phyloP scores from a whole-genome alignment of 2,329 filamentous ascomycete species.

The Sphaerulina musiva region DNA sequence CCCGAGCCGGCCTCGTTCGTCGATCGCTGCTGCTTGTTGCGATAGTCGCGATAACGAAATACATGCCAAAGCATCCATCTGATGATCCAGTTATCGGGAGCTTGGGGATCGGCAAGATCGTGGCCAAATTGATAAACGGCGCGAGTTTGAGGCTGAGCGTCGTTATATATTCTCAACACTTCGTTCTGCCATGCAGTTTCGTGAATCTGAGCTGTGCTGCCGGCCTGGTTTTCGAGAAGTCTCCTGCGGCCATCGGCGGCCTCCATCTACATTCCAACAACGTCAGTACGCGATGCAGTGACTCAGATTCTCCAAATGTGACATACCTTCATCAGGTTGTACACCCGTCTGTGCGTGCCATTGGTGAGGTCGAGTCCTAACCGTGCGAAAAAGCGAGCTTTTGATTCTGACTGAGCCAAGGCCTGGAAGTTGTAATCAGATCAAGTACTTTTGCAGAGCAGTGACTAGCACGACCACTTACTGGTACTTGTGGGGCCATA shows the following conservation, averaged over 20 bases:
- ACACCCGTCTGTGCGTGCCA: constrained; percentile 30
- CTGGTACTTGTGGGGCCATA: constrained; percentile 13
- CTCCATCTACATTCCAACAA: constrained; percentile 33
- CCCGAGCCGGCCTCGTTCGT: constrained; percentile 2
- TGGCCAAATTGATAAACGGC: constrained; percentile 38
- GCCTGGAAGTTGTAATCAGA: constrained; percentile 3
- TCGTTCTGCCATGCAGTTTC: constrained; percentile 41
- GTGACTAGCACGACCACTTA: background rate
- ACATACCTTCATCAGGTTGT: constrained; percentile 39
- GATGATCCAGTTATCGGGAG: constrained; percentile 45
- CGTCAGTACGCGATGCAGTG: background rate
- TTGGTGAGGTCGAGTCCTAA: constrained; percentile 37
- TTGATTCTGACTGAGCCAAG: constrained; percentile 39
- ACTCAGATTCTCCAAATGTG: background rate
- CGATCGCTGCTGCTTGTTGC: constrained; percentile 29
- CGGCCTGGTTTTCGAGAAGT: constrained; percentile 32
- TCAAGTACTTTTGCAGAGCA: background rate
- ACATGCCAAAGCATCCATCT: constrained; percentile 46
- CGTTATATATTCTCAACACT: constrained; percentile 36
- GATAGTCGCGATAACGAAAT: constrained; percentile 41
- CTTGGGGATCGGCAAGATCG: constrained; percentile 33
- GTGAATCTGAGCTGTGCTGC: constrained; percentile 40
- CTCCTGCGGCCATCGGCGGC: constrained; percentile 36
- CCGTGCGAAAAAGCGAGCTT: constrained; percentile 36
- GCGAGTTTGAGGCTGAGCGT: constrained; percentile 34